phyloP scores from a whole-genome alignment of 179 eudicot genomes.

The Drosera spatulata region DNA sequence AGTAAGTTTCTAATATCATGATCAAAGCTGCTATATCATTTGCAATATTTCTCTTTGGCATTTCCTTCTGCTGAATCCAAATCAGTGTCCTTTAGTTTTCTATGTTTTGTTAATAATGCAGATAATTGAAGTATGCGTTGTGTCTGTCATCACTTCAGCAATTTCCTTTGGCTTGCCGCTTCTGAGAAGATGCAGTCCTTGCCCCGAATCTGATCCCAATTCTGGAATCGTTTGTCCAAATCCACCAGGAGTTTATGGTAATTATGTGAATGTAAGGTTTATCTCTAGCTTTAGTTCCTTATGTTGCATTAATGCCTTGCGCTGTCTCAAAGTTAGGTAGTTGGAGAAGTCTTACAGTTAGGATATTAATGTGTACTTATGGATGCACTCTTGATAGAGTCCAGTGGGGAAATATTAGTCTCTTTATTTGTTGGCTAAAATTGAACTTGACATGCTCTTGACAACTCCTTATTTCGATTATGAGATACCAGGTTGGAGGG shows the following conservation, averaged over 20 bases:
- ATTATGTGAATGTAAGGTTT: constrained; percentile 84
- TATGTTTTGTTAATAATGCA: constrained; percentile 15
- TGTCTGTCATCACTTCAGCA: constrained; percentile 75
- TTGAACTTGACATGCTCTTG: too few relatives aligned
- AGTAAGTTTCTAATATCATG: constrained; percentile 30
- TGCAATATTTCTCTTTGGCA: background rate
- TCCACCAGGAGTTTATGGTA: constrained; percentile 98
- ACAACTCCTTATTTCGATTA: too few relatives aligned
- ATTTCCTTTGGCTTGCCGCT: constrained; percentile 96
- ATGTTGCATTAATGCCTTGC: too few relatives aligned
- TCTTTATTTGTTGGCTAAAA: too few relatives aligned
- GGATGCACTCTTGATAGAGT: too few relatives aligned
- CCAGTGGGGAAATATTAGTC: too few relatives aligned
- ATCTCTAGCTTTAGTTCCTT: background rate
- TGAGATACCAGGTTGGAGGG: too few relatives aligned
- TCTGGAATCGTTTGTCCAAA: constrained; percentile 78
- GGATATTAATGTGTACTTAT: too few relatives aligned
- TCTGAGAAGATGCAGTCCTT: constrained; percentile 79
- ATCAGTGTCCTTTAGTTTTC: constrained; percentile 7
- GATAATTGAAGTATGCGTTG: constrained; percentile 84
- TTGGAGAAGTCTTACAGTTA: too few relatives aligned
- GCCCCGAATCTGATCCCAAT: constrained; percentile 63
- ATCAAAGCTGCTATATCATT: background rate
- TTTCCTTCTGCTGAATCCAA: constrained; percentile 3
- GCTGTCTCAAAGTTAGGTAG: too few relatives aligned